Base-by-base conservation (phyloP, 2,329 filamentous ascomycete species). In the Bipolaris zeicola region DNA sequence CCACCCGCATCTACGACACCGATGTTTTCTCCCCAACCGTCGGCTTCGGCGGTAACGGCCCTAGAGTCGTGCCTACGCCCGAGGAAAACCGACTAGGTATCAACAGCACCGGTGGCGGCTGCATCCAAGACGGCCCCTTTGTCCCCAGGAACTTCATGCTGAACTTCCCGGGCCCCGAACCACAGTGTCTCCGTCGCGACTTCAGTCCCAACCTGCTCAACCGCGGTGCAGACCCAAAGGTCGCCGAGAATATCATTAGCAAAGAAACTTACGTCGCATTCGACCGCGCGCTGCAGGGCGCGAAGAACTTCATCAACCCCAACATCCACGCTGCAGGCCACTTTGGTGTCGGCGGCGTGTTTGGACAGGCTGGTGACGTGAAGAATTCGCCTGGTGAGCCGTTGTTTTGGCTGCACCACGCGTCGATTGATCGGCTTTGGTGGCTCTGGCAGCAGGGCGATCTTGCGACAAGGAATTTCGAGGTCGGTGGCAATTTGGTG, bases 401-500 rank as follows among this genome's bases (percentile, higher is more conserved):
- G 18, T 51, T 73, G 3, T 80, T 75, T 62, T 79, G 68, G 39
- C 61, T 78, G 24, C 76, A 79, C 54, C 73, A 78, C 54, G 64
- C 66, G 3, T 74, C 75, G 47, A 57, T 78, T 2, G 76, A 78
- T 55, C 69, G 64, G 5, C 62, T 77, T 13, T 71, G 71, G 43
- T 77, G 70, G 66, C 7, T 13, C 38, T 68, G 68, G 68, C 66
- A 70, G 44, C 61, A 66, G 13, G 62, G 68, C 44, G 66, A 75
- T 41, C 67, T 74, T 1, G 52, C 56, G 1, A 63, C 60, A 2
- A 68, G 76, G 3, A 60, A 76, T 0, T 57, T 65, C 18, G 67
- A 78, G 38, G 71, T 79, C 13, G 74, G 74, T 0, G 76, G 76
- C 1, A 72, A 73, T 2, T 55, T 76, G 5, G 49, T 67, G 16